Percentiles rank a stretch among this genome's conserved stretches.
Evolutionary conservation across 2,329 filamentous ascomycete genomes (phyloP).

Genomic region (Xylariaceae sp.): DNA sequence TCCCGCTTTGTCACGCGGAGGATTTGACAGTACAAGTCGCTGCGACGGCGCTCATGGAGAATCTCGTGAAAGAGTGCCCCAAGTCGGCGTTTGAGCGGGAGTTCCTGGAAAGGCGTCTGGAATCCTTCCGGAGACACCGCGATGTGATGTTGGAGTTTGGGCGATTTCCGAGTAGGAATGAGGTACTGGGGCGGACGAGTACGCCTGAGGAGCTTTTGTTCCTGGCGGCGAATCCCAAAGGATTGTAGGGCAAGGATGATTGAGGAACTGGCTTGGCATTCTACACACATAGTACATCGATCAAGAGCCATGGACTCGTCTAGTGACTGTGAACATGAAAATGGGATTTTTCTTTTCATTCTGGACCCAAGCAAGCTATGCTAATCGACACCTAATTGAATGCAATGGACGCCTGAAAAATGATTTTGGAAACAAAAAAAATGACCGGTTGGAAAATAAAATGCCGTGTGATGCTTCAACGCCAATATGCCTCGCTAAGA

Average conservation of each 20-base stretch:
- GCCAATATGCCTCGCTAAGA: slow-evolving; percentile 9
- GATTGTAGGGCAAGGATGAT: not conserved
- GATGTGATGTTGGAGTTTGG: slow-evolving; percentile 22
- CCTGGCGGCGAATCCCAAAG: not conserved
- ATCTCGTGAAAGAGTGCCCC: not conserved
- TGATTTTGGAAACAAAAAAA: not conserved
- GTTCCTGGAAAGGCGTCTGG: slow-evolving; percentile 16
- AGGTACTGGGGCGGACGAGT: slow-evolving; percentile 17
- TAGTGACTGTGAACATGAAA: too few species aligned
- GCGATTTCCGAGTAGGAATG: slow-evolving; percentile 24
- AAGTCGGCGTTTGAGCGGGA: not conserved
- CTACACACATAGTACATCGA: too few species aligned
- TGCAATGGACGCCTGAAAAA: not conserved
- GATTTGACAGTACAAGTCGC: slow-evolving; percentile 29
- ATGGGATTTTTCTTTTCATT: too few species aligned
- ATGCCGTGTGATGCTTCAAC: slow-evolving; percentile 11
- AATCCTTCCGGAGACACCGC: slow-evolving; percentile 10
- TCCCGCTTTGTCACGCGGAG: slow-evolving; percentile 35
- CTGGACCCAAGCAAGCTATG: not conserved
- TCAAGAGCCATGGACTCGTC: too few species aligned
- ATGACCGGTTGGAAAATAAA: not conserved
- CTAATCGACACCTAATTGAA: not conserved
- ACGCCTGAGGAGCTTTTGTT: slow-evolving; percentile 9
- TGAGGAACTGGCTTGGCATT: not conserved
- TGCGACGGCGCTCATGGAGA: slow-evolving; percentile 22